Evolutionary conservation across 305 asterid species (phyloP), one percentile per base, ranked within the genome.

Genomic region (Ilex paraguariensis): DNA sequence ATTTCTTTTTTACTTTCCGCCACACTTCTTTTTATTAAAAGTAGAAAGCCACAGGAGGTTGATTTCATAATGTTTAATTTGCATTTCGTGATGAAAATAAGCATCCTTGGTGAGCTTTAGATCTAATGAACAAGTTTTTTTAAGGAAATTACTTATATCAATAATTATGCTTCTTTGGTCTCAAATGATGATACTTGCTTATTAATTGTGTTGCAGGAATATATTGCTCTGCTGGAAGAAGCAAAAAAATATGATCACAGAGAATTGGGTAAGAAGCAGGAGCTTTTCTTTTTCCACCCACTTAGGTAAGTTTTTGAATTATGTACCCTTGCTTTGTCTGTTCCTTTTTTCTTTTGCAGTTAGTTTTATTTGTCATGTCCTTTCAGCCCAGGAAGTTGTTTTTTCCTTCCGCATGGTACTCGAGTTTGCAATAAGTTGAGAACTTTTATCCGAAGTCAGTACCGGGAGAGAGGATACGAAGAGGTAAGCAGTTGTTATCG

Each of bases 221-320:
- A 93, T 67, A 74, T 73, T 66, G 89, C 85, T 60, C 81, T 84
- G 86, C 66, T 90, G 74, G 99, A 90, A 76, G 97, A 93, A 86
- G 97, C 99, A 14, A 90, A 93, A 81, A 93, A 93, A 72, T 90
- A 90, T 69, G 99, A 93, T 70, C 99, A 93, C 54, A 86, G 97
- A 81, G 99, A 93, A 80, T 88, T 93, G 70, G 74, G 84, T 13
- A 93, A 93, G 80, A 93, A 93, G 77, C 99, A 93, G 79, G 96
- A 93, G 66, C 97, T 93, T 63, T 93, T 93, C 97, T 90, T 93
- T 76, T 93, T 93, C 70, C 97, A 93, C 62, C 89, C 90, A 13
- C 95, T 90, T 40, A 93, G 99, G 99, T 93, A 69, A 62, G 68
- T 72, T 48, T 57, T 50, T 66, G 50, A 59, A 39, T 57, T 67